Evolutionary conservation across 257 asterid genomes (phyloP), one percentile per base, ranked within the genome.

Genomic region (Parsonsia alboflavescens): DNA sequence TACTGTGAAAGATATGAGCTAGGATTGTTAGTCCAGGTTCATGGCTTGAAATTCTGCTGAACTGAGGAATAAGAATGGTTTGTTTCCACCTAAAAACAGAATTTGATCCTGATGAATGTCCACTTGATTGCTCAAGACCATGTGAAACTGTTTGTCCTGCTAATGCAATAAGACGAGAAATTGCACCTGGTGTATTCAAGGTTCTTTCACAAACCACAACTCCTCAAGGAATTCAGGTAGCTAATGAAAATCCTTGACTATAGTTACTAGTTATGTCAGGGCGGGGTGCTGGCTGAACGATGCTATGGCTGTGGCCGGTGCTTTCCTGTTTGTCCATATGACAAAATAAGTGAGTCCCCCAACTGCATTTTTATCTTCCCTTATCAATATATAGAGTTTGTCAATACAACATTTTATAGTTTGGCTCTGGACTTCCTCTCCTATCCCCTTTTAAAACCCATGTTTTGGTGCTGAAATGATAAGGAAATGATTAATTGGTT

Each of bases 221-320:
- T 63, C 48, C 45, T 61, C 16, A n/a, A 48, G 30, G 0, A 77
- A 56, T 64, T 81, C 36, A 56, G 13, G 28, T 66, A n/a, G 48
- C 45, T 62, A 22, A 12, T n/a, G 13, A 24, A 44, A 30, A 22
- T 46, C 69, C 64, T 75, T 72, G 48, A 24, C 73, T 45, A 46
- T 39, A 56, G 54, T 67, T 64, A n/a, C 22, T 30, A 28, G 59
- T 44, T 73, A 28, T 46, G 17, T 30, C 82, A 91, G 96, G 92
- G 88, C 11, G 96, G 96, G 36, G 93, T 93, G 77, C 57, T 89
- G 79, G 87, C 91, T 66, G 98, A 91, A 49, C 90, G 98, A 70
- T 93, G 98, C 83, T 93, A 93, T 80, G 97, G 98, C 75, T 93
- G 98, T 84, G 98, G 98, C 75, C 90, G 98, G n/a, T 93, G 98